Evolutionary conservation across 805 yeast genomes (phyloP).

Genomic region (Candida montana): DNA sequence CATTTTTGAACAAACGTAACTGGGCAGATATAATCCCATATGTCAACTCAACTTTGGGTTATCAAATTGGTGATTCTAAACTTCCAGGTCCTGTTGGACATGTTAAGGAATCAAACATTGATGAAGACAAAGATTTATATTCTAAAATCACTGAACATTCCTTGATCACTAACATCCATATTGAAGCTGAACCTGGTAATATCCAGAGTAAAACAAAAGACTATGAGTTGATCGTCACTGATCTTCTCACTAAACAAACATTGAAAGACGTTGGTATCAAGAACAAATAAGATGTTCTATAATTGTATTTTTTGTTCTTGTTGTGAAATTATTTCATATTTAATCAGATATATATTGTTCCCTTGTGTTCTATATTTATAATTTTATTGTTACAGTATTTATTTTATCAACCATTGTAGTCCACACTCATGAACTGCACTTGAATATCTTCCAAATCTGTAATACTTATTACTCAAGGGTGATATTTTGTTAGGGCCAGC

Average conservation of each 20-base stretch:
- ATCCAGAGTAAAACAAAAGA: conserved; percentile 48
- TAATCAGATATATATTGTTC: no score
- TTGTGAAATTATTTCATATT: no score
- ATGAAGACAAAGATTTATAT: conserved; percentile 32
- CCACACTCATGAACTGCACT: neutral
- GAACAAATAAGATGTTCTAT: neutral
- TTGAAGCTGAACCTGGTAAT: conserved; percentile 55
- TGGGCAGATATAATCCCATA: conserved; percentile 65
- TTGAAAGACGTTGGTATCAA: conserved; percentile 20
- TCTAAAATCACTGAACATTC: conserved; percentile 56
- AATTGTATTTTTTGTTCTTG: no score
- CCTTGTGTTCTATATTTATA: no score
- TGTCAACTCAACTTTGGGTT: conserved; percentile 26
- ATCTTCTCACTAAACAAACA: conserved; percentile 27
- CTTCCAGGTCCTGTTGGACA: conserved; percentile 39
- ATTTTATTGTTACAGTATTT: no score
- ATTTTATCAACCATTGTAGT: no score
- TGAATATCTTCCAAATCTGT: no score
- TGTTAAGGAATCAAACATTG: conserved; percentile 6
- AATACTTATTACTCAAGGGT: no score
- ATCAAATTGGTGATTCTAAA: conserved; percentile 26
- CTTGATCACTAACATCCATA: conserved; percentile 64
- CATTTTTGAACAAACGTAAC: conserved; percentile 62
- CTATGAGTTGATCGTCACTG: conserved; percentile 71
- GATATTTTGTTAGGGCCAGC: conserved; percentile 6